Evolutionary conservation across 192 early-diverging fungal species (phyloP).

Genomic region (Coemansia sp.): DNA sequence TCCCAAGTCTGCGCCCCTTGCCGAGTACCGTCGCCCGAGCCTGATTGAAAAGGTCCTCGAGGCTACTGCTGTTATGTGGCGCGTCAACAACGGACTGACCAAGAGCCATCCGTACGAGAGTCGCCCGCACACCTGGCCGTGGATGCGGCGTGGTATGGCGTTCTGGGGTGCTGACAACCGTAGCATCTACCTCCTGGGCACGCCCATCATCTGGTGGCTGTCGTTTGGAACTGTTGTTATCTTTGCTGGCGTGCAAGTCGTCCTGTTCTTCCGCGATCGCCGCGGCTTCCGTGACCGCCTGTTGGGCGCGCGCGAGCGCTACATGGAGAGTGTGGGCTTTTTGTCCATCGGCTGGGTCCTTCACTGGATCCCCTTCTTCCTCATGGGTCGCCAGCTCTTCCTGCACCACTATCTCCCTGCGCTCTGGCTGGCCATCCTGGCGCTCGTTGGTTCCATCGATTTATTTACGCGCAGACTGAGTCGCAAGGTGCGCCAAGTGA

Average conservation of each 20-base stretch:
- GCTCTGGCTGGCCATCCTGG: slow-evolving; percentile 83
- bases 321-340: slow-evolving; percentile 65
- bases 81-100: slow-evolving; percentile 83
- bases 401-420: slow-evolving; percentile 96
- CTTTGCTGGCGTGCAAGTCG: slow-evolving; percentile 62
- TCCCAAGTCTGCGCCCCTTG: slow-evolving; percentile 59
- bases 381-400: slow-evolving; percentile 90
- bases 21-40: slow-evolving; percentile 65
- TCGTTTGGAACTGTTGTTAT: slow-evolving; percentile 61
- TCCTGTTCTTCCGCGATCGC: slow-evolving; percentile 61
- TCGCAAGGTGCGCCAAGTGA: slow-evolving; percentile 56
- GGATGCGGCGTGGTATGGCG: slow-evolving; percentile 83
- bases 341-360: slow-evolving; percentile 76
- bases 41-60: slow-evolving; percentile 91
- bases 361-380: slow-evolving; percentile 88
- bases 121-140: slow-evolving; percentile 84
- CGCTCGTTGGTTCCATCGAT: slow-evolving; percentile 74
- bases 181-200: slow-evolving; percentile 91
- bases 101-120: slow-evolving; percentile 95
- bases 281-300: slow-evolving; percentile 54
- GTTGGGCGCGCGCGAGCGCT: slow-evolving; percentile 53
- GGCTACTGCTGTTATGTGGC: slow-evolving; percentile 87
- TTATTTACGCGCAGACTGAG: slow-evolving; percentile 66
- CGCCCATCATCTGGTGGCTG: slow-evolving; percentile 85
- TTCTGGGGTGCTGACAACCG: slow-evolving; percentile 76